Percentiles rank a stretch among this genome's conserved stretches.
Evolutionary conservation across 108 stramenopile species (phyloP).

Genomic region (Pseudonitzschia multiseries): DNA sequence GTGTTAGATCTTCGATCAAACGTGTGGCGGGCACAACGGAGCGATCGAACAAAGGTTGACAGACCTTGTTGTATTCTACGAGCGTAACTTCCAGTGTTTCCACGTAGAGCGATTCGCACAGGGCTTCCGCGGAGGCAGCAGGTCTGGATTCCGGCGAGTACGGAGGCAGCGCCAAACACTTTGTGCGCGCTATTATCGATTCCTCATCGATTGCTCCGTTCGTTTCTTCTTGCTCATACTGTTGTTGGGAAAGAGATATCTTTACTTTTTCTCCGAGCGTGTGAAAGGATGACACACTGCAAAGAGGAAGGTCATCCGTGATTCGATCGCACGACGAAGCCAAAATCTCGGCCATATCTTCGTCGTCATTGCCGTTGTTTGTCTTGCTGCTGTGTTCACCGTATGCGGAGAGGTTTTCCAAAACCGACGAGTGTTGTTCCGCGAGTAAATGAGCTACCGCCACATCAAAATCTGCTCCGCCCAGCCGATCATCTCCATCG

Average conservation of each 20-base stretch:
- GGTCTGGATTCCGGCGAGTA: too few species aligned
- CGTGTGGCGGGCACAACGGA: conserved; percentile 74
- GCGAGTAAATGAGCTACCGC: conserved; percentile 75
- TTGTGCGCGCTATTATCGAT: neutral
- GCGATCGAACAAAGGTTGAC: conserved; percentile 70
- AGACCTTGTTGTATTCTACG: conserved; percentile 72
- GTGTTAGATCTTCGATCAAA: conserved; percentile 78
- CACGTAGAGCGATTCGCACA: conserved; percentile 54
- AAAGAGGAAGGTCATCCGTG: conserved; percentile 49
- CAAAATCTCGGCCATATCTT: conserved; percentile 60
- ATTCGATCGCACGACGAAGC: conserved; percentile 49
- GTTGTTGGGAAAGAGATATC: conserved; percentile 59
- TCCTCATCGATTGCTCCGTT: conserved; percentile 9
- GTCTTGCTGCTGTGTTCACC: neutral
- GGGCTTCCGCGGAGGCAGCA: conserved; percentile 16
- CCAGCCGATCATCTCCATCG: conserved; percentile 90
- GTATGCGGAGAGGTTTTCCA: conserved; percentile 22
- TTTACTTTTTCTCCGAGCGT: conserved; percentile 82
- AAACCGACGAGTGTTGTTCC: conserved; percentile 24
- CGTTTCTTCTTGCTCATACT: conserved; percentile 21
- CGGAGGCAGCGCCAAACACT: conserved; percentile 28
- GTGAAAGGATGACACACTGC: conserved; percentile 79
- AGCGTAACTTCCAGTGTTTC: conserved; percentile 57
- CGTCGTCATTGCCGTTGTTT: neutral
- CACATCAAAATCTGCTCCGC: conserved; percentile 90